Conservation (phyloP, 192 early-diverging fungal genomes). For the Helicostylum pulchrum region DNA sequence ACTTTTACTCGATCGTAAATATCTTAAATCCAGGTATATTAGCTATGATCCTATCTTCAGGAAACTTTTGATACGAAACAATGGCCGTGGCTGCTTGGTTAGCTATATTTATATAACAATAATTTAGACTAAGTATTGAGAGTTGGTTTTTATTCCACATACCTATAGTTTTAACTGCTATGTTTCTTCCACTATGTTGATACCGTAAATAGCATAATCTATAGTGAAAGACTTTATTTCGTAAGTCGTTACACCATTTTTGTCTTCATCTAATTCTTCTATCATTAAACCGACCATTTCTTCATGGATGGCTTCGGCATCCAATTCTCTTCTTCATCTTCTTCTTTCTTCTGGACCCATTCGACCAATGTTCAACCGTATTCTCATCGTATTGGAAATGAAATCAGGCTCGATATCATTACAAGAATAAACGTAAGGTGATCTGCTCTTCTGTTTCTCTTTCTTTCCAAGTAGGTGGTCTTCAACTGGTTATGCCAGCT, state of each 20-base stretch:
- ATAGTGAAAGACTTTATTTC: neutral
- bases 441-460: conserved; percentile 3
- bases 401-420: neutral
- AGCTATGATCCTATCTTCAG: no score
- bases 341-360: conserved; percentile 12
- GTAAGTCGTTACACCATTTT: neutral
- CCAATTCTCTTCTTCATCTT: conserved; percentile 1
- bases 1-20: no score
- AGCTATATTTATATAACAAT: no score
- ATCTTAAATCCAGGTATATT: no score
- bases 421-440: neutral
- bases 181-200: neutral
- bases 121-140: no score
- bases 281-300: neutral
- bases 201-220: neutral
- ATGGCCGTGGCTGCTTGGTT: no score
- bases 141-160: no score
- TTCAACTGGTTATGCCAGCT: conserved; percentile 23
- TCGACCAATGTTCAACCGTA: neutral
- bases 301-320: neutral
- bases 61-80: no score
- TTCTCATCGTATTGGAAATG: neutral
- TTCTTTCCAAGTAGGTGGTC: conserved; percentile 4
- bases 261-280: neutral
- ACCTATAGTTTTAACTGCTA: no score